These are phyloP conservation scores for Camelina sativa DNA, from an alignment of 345 rosid genomes.

Conservation along the genomic window DNA sequence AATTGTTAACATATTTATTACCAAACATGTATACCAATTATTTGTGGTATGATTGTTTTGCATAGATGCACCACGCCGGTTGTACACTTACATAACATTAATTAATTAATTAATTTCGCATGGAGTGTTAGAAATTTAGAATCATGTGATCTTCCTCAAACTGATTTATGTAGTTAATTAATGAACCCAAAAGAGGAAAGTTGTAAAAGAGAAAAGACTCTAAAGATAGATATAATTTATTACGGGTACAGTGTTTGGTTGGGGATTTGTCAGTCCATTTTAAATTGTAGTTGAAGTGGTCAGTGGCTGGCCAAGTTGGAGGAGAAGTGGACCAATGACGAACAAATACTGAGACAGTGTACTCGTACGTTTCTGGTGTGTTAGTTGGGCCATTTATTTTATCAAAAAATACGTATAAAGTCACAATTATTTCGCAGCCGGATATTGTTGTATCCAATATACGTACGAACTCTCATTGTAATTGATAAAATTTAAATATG, in stretches of 20 bases:
- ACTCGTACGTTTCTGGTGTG: constrained; percentile 31
- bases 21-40: constrained; percentile 2
- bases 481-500: background rate
- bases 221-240: constrained; percentile 25
- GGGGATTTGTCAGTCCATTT: constrained; percentile 40
- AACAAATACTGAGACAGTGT: constrained; percentile 15
- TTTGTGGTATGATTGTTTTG: background rate
- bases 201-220: background rate
- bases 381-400: constrained; percentile 36
- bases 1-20: background rate
- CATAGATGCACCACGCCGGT: no score
- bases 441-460: constrained; percentile 26
- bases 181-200: constrained; percentile 34
- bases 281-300: constrained; percentile 30
- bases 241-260: constrained; percentile 29
- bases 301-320: constrained; percentile 40
- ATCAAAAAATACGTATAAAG: background rate
- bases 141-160: constrained; percentile 28
- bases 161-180: constrained; percentile 21
- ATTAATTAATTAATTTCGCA: no score
- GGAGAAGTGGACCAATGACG: constrained; percentile 33
- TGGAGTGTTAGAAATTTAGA: background rate
- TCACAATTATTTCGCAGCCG: constrained; percentile 11
- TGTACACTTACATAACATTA: no score
- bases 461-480: background rate